Base-by-base conservation (phyloP, 2,329 filamentous ascomycete genomes). In the Cordyceps fumosorosea region DNA sequence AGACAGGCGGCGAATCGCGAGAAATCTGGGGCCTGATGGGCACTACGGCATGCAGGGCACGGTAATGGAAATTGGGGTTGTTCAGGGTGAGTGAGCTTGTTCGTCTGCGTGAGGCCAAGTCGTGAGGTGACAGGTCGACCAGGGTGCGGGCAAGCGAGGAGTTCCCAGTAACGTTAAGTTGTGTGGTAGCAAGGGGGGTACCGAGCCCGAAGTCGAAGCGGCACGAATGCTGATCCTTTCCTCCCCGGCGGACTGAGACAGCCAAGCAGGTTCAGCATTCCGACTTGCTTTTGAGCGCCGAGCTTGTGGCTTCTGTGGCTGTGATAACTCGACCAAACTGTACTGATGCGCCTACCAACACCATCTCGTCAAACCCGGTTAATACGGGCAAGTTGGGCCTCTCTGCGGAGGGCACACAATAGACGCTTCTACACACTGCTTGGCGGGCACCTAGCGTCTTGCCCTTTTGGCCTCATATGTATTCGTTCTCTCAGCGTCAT, bases 31-130 rank as follows among this genome's bases (percentile, higher is more conserved):
- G 29, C 58, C 29, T 54, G 58, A 54, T 54, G 40, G 45, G 57
- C 57, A 52, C 56, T 18, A 29, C 47, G 22, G 22, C 56, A 60
- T 60, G 56, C 48, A 60, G 48, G 57, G 58, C 58, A 54, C 58
- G 42, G 50, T 24, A 29, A 11, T 37, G 40, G 40, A 60, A 60
- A 54, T 60, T 20, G 24, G 22, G 14, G n/a, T 26, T 37, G 12
- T 4, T 58, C 26, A 20, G 12, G 29, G 29, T 40, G 29, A 29
- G 3, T 42, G 14, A 42, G 24, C 18, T 22, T 55, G 6, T 20
- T 22, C n/a, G n/a, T n/a, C 5, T 55, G 20, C 22, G 12, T 37
- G 34, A 37, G 34, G 29, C 29, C 34, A 14, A 37, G 34, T 37
- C 12, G 14, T n/a, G 8, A 47, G 44, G 47, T 53, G 56, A 60